Base-by-base conservation (phyloP, 2,329 filamentous ascomycete species). In the Penicillium brasilianum region DNA sequence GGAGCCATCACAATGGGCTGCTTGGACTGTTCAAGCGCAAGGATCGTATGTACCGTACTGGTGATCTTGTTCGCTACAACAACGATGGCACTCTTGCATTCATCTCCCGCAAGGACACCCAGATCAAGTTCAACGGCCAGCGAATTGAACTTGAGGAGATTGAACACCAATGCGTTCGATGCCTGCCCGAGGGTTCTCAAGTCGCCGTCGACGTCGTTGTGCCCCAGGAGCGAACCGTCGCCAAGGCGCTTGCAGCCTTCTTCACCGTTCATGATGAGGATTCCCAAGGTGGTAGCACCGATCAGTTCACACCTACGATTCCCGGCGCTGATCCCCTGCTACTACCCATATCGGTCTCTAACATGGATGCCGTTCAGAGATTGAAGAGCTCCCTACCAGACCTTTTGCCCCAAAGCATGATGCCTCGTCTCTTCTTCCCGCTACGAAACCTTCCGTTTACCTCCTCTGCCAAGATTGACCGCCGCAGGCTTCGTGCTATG, bases 111-210 rank as follows among this genome's bases (percentile, higher is more conserved):
- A 75, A 69, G 55, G 71, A 73, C 16, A 72, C 71, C 3, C 69
- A 72, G 50, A 73, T 80, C 55, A 80, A 80, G 69, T 68, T 82
- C 41, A 77, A 80, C 34, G 80, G 80, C 3, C 77, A 80, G 59
- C 76, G 80, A 0, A 77, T 82, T 48, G 80, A 82, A 59, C 67
- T 82, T 7, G 80, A 76, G 14, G 79, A 82, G 60, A 79, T 82
- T 50, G 80, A 81, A 59, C 75, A 80, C 56, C 77, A 80, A 51
- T 73, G 79, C 36, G 69, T 74, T 25, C 67, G 73, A 10, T 73
- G 75, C 34, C 71, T 79, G 6, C 72, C 77, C 4, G 50, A 68
- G 3, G 69, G 72, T 11, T 74, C 75, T 4, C 77, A 80, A 48
- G 78, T 77, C 2, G 78, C 77, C 0, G 80, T 81, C n/a, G 80